A percentile compares a stretch with the other conserved stretches of the same genome.
phyloP scores from a whole-genome alignment of 805 yeast species.

The Tetrapisispora phaffii region DNA sequence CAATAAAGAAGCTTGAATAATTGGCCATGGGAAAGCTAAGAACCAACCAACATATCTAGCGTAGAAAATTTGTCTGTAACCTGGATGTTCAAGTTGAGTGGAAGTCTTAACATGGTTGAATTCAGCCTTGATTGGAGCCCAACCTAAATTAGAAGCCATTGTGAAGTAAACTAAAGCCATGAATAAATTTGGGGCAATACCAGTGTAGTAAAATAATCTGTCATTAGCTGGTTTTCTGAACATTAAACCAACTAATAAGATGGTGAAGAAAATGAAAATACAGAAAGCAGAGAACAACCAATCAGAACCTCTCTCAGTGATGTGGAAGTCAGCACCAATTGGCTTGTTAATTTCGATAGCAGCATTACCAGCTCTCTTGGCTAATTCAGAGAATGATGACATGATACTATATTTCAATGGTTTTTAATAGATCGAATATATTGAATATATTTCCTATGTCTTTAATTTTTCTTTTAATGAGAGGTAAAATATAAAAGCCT shows the following conservation, averaged over 20 bases:
- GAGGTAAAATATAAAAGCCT: not conserved
- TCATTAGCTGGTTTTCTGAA: slow-evolving; percentile 25
- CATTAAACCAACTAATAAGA: slow-evolving; percentile 21
- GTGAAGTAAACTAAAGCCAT: slow-evolving; percentile 45
- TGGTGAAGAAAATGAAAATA: slow-evolving; percentile 33
- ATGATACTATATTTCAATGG: not conserved
- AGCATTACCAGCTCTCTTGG: slow-evolving; percentile 30
- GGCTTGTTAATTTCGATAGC: slow-evolving; percentile 39
- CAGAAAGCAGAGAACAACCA: slow-evolving; percentile 61
- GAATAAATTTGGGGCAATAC: slow-evolving; percentile 37
- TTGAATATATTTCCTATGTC: not conserved
- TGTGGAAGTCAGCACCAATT: slow-evolving; percentile 39
- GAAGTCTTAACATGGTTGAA: slow-evolving; percentile 38
- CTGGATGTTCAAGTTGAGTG: slow-evolving; percentile 21
- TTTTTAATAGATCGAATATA: not conserved
- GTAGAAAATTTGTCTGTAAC: slow-evolving; percentile 47
- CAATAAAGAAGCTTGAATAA: slow-evolving; percentile 23
- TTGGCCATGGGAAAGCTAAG: slow-evolving; percentile 40
- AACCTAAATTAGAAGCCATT: slow-evolving; percentile 52
- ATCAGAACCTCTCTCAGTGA: slow-evolving; percentile 53
- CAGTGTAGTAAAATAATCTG: slow-evolving; percentile 31
- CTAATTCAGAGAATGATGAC: slow-evolving; percentile 11
- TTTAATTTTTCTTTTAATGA: not conserved
- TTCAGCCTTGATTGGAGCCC: slow-evolving; percentile 39
- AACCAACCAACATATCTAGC: slow-evolving; percentile 52